phyloP scores from a whole-genome alignment of 805 yeast genomes.

The Pichia exigua region DNA sequence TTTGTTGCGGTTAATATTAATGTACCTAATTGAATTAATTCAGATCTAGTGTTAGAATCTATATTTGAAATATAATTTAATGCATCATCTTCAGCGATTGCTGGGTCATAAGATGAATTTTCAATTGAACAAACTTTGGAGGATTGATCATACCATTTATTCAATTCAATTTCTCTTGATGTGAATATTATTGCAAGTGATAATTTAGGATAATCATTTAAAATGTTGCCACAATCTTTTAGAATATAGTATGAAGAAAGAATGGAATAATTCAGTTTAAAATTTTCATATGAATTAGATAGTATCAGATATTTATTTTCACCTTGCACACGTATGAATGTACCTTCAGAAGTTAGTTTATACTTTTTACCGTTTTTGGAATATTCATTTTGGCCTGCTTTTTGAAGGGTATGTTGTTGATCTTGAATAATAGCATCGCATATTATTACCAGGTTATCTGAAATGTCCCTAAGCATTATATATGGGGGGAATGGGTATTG shows the following conservation, averaged over 20 bases:
- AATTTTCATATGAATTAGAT: conserved; percentile 21
- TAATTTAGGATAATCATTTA: conserved; percentile 32
- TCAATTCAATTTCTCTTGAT: conserved; percentile 40
- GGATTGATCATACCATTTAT: conserved; percentile 40
- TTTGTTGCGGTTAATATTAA: conserved; percentile 38
- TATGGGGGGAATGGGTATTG: not conserved
- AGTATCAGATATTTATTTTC: conserved; percentile 42
- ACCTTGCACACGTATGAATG: conserved; percentile 40
- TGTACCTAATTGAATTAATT: conserved; percentile 36
- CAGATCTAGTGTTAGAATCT: conserved; percentile 14
- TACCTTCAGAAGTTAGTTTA: conserved; percentile 36
- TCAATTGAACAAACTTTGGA: conserved; percentile 33
- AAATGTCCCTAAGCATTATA: conserved; percentile 19
- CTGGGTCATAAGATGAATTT: conserved; percentile 29
- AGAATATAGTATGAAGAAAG: conserved; percentile 39
- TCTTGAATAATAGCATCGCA: conserved; percentile 22
- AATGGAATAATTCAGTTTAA: conserved; percentile 29
- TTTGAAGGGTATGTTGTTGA: conserved; percentile 12
- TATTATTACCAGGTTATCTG: conserved; percentile 21
- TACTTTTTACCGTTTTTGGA: conserved; percentile 40
- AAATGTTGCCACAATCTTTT: conserved; percentile 30
- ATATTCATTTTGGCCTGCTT: conserved; percentile 27
- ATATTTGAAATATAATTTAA: conserved; percentile 28
- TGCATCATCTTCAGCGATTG: conserved; percentile 25
- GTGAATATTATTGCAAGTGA: conserved; percentile 42